Evolutionary conservation across 352 stramenopile species (phyloP).

Genomic region (Aphanomyces invadans): DNA sequence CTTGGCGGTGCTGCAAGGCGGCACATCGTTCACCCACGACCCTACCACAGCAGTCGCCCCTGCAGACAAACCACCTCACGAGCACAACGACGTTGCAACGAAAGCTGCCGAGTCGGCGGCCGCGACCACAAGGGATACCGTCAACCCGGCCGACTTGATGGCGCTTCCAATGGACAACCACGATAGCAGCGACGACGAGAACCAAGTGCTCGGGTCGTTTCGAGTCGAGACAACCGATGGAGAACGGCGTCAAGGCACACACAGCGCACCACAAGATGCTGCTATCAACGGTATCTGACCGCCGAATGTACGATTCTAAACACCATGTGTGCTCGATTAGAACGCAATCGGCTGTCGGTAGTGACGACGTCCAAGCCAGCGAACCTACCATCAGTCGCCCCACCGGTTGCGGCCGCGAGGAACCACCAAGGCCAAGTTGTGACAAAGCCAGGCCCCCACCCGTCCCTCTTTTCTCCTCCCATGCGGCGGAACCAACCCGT

Average conservation of each 20-base stretch:
- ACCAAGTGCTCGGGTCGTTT: neutral
- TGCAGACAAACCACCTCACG: no score
- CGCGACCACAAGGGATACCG: neutral
- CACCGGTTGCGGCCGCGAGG: neutral
- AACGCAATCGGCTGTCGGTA: no score
- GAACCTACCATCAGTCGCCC: neutral
- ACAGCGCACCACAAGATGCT: no score
- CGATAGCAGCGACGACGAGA: slow-evolving; percentile 14
- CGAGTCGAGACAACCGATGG: no score
- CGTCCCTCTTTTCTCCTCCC: neutral
- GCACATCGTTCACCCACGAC: neutral
- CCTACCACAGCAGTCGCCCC: neutral
- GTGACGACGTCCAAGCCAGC: neutral
- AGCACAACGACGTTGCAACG: no score
- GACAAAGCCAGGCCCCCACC: neutral
- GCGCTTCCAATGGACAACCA: neutral
- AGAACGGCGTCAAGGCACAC: no score
- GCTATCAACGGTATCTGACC: no score
- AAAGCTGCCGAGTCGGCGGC: no score
- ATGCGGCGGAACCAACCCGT: neutral
- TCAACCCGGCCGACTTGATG: slow-evolving; percentile 2
- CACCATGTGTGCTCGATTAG: no score
- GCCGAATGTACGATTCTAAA: no score
- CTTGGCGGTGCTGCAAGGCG: slow-evolving; percentile 2
- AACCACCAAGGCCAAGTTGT: neutral